Evolutionary conservation across 2,329 filamentous ascomycete species (phyloP), one percentile per base, ranked within the genome.

Genomic region (Blumeria graminis): DNA sequence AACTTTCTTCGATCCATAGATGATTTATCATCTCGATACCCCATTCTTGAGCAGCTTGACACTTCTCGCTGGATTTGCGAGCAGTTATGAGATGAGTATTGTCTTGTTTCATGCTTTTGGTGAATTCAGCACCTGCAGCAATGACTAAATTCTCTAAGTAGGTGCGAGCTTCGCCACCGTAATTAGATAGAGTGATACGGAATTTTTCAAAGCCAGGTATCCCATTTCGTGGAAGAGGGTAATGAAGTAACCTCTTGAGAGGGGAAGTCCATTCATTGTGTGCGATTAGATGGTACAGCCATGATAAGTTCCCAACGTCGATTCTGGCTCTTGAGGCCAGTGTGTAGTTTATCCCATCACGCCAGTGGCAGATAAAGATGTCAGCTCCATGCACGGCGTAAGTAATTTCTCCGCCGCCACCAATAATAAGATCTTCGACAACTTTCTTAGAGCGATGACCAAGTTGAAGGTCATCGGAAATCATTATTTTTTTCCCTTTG

Each of bases 31-130:
- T 83, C 57, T 87, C 73, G 56, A 96, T 82, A 56, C 84, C 83
- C 92, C 92, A 98, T 69, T 96, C 92, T 59, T 80, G 78, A 0
- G 92, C 92, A 1, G 92, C 92, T 39, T 84, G 81, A 67, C 86
- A 95, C 69, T 98, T 98, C 66, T 96, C 92, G 65, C 90, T 93
- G 57, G 80, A 80, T 58, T 82, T 80, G 63, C 94, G 84, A 4
- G 92, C 92, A 0, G 90, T 94, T 63, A 98, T 83, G 0, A 98
- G 77, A 69, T 98, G 92, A 0, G 89, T 96, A 67, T 98, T 96
- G 60, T 95, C 88, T 61, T 84, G 80, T 68, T 87, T 93, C 80
- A 98, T 85, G 0, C 87, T 93, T 70, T 93, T 94, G 34, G 92
- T 98, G 66, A 87, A 96, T 59, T 84, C 82, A 8, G 86, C 90